Conservation (phyloP, 2,329 filamentous ascomycete genomes). For the Fusarium circinatum region DNA sequence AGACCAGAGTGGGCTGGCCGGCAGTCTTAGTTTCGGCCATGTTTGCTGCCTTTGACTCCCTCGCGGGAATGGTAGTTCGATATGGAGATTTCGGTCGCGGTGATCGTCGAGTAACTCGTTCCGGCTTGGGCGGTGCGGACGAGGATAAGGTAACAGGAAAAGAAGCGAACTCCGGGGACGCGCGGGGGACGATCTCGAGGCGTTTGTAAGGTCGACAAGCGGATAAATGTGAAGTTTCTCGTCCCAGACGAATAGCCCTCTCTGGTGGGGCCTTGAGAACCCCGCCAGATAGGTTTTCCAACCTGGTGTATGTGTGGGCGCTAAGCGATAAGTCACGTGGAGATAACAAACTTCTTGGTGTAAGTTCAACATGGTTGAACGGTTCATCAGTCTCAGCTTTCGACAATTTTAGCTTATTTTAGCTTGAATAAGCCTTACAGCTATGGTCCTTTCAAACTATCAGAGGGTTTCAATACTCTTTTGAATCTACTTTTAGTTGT, state of each 20-base stretch:
- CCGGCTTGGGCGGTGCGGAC: slow-evolving; percentile 32
- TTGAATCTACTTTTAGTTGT: too few species aligned
- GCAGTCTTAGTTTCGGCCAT: slow-evolving; percentile 52
- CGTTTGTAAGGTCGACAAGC: slow-evolving; percentile 45
- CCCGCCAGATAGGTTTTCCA: slow-evolving; percentile 50
- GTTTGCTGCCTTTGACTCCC: slow-evolving; percentile 34
- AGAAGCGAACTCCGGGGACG: slow-evolving; percentile 27
- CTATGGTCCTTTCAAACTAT: neutral
- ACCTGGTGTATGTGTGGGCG: slow-evolving; percentile 52
- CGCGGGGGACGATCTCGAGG: slow-evolving; percentile 39
- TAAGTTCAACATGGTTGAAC: neutral
- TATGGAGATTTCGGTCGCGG: slow-evolving; percentile 34
- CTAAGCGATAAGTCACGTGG: slow-evolving; percentile 55
- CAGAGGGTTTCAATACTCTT: neutral
- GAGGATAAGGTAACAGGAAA: slow-evolving; percentile 2
- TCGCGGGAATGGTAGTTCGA: slow-evolving; percentile 30
- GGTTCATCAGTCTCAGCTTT: neutral
- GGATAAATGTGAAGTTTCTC: slow-evolving; percentile 46
- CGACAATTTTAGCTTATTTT: neutral
- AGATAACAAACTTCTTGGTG: slow-evolving; percentile 11
- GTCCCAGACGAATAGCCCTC: slow-evolving; percentile 52
- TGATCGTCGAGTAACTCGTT: slow-evolving; percentile 24
- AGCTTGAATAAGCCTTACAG: neutral
- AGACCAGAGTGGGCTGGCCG: slow-evolving; percentile 69
- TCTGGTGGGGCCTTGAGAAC: slow-evolving; percentile 51